Conservation (phyloP, 2,329 filamentous ascomycete genomes). For the Phialophora chinensis region DNA sequence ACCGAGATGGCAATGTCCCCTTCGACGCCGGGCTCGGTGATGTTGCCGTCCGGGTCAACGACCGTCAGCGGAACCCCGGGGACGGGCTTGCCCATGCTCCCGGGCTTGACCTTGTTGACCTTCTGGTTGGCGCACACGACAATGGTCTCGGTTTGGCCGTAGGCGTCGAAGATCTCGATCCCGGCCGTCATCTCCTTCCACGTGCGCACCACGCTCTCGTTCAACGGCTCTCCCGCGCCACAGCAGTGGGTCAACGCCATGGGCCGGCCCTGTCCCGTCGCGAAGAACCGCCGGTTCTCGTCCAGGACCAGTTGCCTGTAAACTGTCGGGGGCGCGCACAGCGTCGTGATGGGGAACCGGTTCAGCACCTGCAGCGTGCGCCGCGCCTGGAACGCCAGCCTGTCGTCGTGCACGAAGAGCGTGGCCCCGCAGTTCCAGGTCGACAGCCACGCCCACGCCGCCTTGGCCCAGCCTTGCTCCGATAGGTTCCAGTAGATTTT, state of each 20-base stretch:
- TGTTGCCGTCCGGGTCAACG: conserved; percentile 44
- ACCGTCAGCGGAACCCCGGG: conserved; percentile 48
- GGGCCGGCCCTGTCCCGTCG: conserved; percentile 37
- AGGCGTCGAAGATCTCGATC: conserved; percentile 49
- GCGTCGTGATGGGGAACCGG: conserved; percentile 49
- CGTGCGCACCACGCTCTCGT: conserved; percentile 48
- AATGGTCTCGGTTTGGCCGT: conserved; percentile 51
- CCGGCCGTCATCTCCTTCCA: conserved; percentile 46
- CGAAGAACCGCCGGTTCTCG: conserved; percentile 42
- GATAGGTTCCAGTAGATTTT: conserved; percentile 50
- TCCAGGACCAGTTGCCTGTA: conserved; percentile 50
- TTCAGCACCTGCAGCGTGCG: conserved; percentile 45
- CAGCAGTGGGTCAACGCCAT: conserved; percentile 46
- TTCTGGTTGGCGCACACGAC: conserved; percentile 50
- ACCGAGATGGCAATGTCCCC: conserved; percentile 48
- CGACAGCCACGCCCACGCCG: conserved; percentile 49
- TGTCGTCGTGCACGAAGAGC: conserved; percentile 50
- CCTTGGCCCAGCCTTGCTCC: conserved; percentile 53
- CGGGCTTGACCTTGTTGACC: conserved; percentile 44
- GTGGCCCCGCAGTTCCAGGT: conserved; percentile 51
- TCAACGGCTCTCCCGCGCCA: conserved; percentile 50
- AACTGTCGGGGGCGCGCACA: conserved; percentile 51
- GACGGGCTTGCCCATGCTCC: conserved; percentile 50
- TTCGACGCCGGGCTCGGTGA: conserved; percentile 42
- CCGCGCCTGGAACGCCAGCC: conserved; percentile 44